Conservation (phyloP, 2,329 filamentous ascomycete species). For the Myrmaecium sp. region DNA sequence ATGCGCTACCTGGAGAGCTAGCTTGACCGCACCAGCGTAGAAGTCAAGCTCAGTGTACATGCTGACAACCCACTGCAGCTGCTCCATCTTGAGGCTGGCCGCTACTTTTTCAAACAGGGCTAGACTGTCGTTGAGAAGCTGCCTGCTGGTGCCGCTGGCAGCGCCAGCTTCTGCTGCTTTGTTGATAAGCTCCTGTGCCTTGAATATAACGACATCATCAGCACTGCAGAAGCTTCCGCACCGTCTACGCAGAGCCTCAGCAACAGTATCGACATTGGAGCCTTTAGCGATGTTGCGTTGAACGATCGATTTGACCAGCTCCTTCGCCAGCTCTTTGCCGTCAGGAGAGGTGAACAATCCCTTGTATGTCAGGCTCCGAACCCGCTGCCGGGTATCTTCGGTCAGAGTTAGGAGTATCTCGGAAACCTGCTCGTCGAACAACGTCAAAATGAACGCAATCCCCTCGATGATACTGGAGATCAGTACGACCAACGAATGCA, state of each 20-base stretch:
- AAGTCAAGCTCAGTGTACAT: constrained; percentile 74
- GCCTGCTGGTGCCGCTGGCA: constrained; percentile 60
- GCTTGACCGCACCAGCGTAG: constrained; percentile 75
- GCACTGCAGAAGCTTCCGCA: constrained; percentile 96
- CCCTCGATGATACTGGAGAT: constrained; percentile 88
- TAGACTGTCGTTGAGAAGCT: constrained; percentile 74
- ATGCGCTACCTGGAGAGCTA: constrained; percentile 67
- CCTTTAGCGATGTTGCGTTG: constrained; percentile 95
- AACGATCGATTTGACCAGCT: constrained; percentile 92
- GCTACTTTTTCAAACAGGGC: constrained; percentile 81
- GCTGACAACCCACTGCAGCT: constrained; percentile 58
- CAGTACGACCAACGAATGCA: constrained; percentile 70
- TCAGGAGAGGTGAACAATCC: constrained; percentile 62
- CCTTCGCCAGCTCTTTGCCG: constrained; percentile 80
- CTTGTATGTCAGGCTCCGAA: constrained; percentile 71
- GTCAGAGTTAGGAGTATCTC: constrained; percentile 72
- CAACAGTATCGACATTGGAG: constrained; percentile 92
- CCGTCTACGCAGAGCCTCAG: constrained; percentile 76
- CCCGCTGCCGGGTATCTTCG: constrained; percentile 48
- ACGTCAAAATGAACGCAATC: constrained; percentile 84
- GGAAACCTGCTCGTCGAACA: constrained; percentile 84
- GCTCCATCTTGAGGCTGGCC: constrained; percentile 60
- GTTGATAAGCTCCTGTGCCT: constrained; percentile 88
- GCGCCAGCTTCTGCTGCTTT: constrained; percentile 62
- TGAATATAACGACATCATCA: constrained; percentile 96